phyloP scores from a whole-genome alignment of 176 grass and related monocot genomes.

The Avena atlantica region DNA sequence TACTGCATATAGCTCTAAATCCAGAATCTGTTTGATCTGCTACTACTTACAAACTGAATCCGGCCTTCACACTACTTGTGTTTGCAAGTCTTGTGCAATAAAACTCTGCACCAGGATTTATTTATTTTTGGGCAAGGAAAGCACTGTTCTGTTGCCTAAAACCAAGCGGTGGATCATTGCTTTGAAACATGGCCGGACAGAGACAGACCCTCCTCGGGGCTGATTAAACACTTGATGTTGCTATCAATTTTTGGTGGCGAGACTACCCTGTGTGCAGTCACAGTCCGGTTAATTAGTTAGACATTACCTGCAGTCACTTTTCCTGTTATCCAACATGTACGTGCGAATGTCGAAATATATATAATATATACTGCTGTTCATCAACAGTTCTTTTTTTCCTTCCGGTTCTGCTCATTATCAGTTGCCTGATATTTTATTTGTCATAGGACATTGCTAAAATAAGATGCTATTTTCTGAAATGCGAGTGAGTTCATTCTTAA shows the following conservation, averaged over 20 bases:
- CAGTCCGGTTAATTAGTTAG: too few relatives aligned
- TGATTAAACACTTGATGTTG: neutral
- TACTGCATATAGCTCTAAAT: constrained; percentile 1
- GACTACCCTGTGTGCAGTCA: too few relatives aligned
- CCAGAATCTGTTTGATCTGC: constrained; percentile 20
- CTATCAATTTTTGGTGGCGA: too few relatives aligned
- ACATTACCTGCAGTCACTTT: neutral
- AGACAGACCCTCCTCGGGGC: neutral
- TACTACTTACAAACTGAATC: constrained; percentile 3
- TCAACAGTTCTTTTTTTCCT: too few relatives aligned
- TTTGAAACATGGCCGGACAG: neutral
- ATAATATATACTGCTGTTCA: too few relatives aligned
- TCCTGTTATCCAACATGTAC: neutral
- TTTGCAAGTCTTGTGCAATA: neutral
- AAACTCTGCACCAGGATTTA: neutral
- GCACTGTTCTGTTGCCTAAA: neutral
- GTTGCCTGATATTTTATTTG: too few relatives aligned
- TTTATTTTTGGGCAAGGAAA: neutral
- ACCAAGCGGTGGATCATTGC: neutral
- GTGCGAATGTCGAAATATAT: neutral
- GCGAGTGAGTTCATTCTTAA: too few relatives aligned
- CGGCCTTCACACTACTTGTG: neutral
- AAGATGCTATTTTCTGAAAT: too few relatives aligned
- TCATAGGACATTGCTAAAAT: too few relatives aligned
- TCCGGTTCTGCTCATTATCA: too few relatives aligned